These are phyloP conservation scores for Moesziomyces sp. DNA, from an alignment of 1,284 basidiomycete genomes.

Conservation along the genomic window DNA sequence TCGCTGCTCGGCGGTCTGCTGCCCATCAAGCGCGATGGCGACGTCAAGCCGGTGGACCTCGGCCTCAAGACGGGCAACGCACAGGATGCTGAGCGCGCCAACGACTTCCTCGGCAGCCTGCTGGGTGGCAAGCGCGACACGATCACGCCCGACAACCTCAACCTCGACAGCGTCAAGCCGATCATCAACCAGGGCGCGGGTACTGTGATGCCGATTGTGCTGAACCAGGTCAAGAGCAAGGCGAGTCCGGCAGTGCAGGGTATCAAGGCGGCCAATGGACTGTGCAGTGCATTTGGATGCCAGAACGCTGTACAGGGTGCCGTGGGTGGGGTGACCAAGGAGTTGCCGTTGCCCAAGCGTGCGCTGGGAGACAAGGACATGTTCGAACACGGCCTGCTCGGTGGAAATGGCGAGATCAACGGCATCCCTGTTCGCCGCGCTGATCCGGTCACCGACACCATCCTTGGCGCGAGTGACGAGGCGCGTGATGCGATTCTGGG, in stretches of 20 bases:
- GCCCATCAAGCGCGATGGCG: slow-evolving; percentile 16
- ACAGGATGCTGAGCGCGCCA: slow-evolving; percentile 22
- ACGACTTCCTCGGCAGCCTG: slow-evolving; percentile 17
- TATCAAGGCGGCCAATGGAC: slow-evolving; percentile 24
- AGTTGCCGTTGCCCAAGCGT: slow-evolving; percentile 10
- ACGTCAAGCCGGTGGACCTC: slow-evolving; percentile 9
- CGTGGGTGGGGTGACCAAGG: slow-evolving; percentile 5
- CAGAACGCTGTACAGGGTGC: slow-evolving; percentile 6
- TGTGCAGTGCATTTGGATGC: slow-evolving; percentile 34
- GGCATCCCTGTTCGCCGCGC: slow-evolving; percentile 31
- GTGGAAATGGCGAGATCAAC: slow-evolving; percentile 6
- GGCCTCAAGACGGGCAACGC: slow-evolving; percentile 27
- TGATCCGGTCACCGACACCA: slow-evolving; percentile 6
- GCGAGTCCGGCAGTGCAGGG: slow-evolving; percentile 33
- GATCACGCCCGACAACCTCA: slow-evolving; percentile 35
- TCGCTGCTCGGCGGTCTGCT: slow-evolving; percentile 11
- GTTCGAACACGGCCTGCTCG: slow-evolving; percentile 26
- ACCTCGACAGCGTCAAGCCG: slow-evolving; percentile 22
- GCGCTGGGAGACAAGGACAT: slow-evolving; percentile 27
- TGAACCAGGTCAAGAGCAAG: slow-evolving; percentile 19
- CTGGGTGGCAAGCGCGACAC: slow-evolving; percentile 27
- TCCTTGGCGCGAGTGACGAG: slow-evolving; percentile 28
- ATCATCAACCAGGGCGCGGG: slow-evolving; percentile 11
- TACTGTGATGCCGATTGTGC: slow-evolving; percentile 17
- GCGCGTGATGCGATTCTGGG: slow-evolving; percentile 22